A percentile compares a stretch with the other conserved stretches of the same genome.
Evolutionary conservation across 345 rosid genomes (phyloP).

Genomic region (Camelina laxa): DNA sequence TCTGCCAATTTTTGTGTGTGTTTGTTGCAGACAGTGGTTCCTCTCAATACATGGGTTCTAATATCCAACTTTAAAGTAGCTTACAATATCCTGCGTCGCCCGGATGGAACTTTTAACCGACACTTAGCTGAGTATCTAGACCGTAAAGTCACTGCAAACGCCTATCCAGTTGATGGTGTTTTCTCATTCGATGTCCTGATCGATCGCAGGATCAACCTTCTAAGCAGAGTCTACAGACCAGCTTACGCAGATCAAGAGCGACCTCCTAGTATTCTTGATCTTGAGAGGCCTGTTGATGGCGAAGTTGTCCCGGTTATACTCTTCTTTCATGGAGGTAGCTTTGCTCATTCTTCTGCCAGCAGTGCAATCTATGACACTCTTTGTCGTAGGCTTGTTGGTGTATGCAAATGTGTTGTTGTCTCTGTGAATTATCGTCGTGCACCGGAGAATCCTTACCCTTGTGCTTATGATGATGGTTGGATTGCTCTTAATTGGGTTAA

Average conservation of each 20-base stretch:
- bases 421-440: slow-evolving; percentile 94
- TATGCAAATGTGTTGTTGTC: slow-evolving; percentile 75
- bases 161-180: slow-evolving; percentile 73
- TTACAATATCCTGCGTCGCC: slow-evolving; percentile 79
- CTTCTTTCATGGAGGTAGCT: slow-evolving; percentile 96
- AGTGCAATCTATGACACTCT: slow-evolving; percentile 80
- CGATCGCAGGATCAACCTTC: slow-evolving; percentile 60
- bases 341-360: slow-evolving; percentile 86
- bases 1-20: slow-evolving; percentile 11
- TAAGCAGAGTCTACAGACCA: slow-evolving; percentile 72
- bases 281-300: slow-evolving; percentile 69
- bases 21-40: slow-evolving; percentile 74
- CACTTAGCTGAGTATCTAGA: slow-evolving; percentile 93
- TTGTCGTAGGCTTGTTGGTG: slow-evolving; percentile 76
- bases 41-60: slow-evolving; percentile 86
- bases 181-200: slow-evolving; percentile 80
- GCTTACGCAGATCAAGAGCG: slow-evolving; percentile 50
- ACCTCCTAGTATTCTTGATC: slow-evolving; percentile 52
- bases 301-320: slow-evolving; percentile 76
- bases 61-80: slow-evolving; percentile 89
- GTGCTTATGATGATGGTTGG: slow-evolving; percentile 96
- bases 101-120: slow-evolving; percentile 92
- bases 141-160: slow-evolving; percentile 77
- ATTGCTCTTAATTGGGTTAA: slow-evolving; percentile 77
- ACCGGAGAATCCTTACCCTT: slow-evolving; percentile 79